A percentile compares a stretch with the other conserved stretches of the same genome.
phyloP scores from a whole-genome alignment of 331 rosid genomes.

The Quercus tomentella region DNA sequence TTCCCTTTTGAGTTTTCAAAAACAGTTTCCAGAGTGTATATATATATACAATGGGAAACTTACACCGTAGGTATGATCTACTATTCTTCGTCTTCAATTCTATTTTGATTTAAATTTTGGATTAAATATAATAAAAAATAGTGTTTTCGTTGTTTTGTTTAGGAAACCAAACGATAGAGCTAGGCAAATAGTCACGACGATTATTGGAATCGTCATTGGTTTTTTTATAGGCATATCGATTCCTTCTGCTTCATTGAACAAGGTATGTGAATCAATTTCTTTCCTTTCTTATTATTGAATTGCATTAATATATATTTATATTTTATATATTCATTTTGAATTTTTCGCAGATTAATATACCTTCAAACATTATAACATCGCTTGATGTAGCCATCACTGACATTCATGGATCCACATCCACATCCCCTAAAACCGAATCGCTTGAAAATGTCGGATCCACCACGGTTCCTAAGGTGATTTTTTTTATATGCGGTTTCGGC shows the following conservation, averaged over 20 bases:
- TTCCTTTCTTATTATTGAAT: not conserved
- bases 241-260: constrained; percentile 50
- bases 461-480: constrained; percentile 59
- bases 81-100: too few relatives aligned
- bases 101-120: too few relatives aligned
- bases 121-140: too few relatives aligned
- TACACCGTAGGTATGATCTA: too few relatives aligned
- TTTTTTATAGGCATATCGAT: constrained; percentile 73
- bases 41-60: too few relatives aligned
- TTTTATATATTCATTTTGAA: not conserved
- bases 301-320: not conserved
- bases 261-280: constrained; percentile 36
- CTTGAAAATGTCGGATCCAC: constrained; percentile 57
- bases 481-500: not conserved
- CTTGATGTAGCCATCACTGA: constrained; percentile 57
- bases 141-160: not conserved
- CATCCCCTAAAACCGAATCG: constrained; percentile 25
- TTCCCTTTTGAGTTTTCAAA: too few relatives aligned
- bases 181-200: constrained; percentile 50
- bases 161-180: constrained; percentile 64
- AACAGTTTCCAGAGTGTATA: too few relatives aligned
- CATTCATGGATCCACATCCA: constrained; percentile 28
- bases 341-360: constrained; percentile 72
- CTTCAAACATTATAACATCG: constrained; percentile 64
- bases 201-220: constrained; percentile 72